Conservation (phyloP, 23 red algal species). For the Agarophyton chilense region DNA sequence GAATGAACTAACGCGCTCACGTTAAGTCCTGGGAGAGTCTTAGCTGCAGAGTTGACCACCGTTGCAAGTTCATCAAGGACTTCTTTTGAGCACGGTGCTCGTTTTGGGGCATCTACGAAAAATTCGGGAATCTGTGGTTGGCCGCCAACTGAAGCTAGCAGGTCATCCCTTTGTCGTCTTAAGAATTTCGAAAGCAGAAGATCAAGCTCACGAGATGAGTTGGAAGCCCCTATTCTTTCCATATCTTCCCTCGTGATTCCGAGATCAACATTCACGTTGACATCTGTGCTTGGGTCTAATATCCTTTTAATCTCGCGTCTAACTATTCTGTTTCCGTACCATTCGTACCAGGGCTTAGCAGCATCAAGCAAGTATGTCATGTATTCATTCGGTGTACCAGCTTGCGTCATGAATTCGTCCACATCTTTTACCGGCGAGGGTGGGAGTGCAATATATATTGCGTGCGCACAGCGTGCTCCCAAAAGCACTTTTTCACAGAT, state of each 20-base stretch:
- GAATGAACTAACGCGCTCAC: slow-evolving; percentile 26
- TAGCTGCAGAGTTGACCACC: slow-evolving; percentile 4
- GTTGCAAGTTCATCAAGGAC: slow-evolving; percentile 60
- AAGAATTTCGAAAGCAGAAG: slow-evolving; percentile 22
- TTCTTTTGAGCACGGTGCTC: slow-evolving; percentile 22
- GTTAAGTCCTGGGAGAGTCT: slow-evolving; percentile 48
- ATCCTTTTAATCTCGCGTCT: slow-evolving; percentile 21
- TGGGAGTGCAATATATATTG: slow-evolving; percentile 43
- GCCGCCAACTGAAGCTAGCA: slow-evolving; percentile 36
- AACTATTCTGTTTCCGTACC: slow-evolving; percentile 48
- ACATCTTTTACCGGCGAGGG: slow-evolving; percentile 65
- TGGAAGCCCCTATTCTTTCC: neutral
- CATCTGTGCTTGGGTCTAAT: neutral
- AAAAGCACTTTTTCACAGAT: slow-evolving; percentile 67
- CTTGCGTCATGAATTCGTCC: slow-evolving; percentile 70
- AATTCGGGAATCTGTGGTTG: neutral
- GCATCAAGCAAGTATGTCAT: slow-evolving; percentile 18
- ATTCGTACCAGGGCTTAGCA: slow-evolving; percentile 56
- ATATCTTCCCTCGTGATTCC: slow-evolving; percentile 6
- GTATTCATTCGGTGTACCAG: slow-evolving; percentile 45
- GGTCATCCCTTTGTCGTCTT: slow-evolving; percentile 25
- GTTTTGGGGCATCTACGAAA: neutral
- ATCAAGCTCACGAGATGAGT: neutral
- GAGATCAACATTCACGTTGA: neutral
- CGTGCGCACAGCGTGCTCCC: slow-evolving; percentile 21